These are phyloP conservation scores for Plasmodium vivax DNA, from an alignment of 169 alveolate species.

Conservation along the genomic window DNA sequence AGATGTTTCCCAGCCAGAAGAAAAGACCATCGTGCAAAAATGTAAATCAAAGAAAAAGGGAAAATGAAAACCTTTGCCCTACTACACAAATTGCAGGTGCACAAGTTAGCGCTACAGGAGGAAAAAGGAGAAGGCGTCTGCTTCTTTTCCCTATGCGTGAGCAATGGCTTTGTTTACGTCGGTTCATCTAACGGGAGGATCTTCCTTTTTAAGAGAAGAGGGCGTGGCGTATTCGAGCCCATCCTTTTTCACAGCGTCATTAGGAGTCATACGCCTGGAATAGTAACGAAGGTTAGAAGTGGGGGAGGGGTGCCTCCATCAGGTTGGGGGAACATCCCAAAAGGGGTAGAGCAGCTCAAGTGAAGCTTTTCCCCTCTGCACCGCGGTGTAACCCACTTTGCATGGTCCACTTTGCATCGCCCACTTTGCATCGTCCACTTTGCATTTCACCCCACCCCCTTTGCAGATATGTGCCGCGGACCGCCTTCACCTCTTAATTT, in stretches of 20 bases:
- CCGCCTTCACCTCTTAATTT: not conserved
- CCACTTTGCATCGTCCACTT: not conserved
- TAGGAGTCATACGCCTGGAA: not conserved
- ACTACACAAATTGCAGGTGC: slow-evolving; percentile 29
- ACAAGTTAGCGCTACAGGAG: not conserved
- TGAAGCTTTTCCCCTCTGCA: not conserved
- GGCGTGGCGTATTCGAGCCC: not conserved
- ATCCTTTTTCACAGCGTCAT: slow-evolving; percentile 9
- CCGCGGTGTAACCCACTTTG: not conserved
- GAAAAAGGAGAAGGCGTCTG: not conserved
- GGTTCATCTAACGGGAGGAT: slow-evolving; percentile 65
- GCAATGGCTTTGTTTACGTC: slow-evolving; percentile 21
- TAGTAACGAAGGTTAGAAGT: slow-evolving; percentile 43
- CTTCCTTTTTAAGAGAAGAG: slow-evolving; percentile 47
- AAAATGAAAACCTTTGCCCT: slow-evolving; percentile 69
- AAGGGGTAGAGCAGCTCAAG: not conserved
- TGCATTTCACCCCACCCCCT: not conserved
- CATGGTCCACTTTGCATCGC: too few species aligned
- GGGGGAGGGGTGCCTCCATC: not conserved
- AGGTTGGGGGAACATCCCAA: not conserved
- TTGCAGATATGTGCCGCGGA: slow-evolving; percentile 32
- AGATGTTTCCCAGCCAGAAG: not conserved
- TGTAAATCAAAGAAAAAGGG: not conserved
- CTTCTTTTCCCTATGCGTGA: slow-evolving; percentile 25
- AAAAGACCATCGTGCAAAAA: not conserved